Evolutionary conservation across 1,139 yeast genomes (phyloP).

Genomic region (Lodderomyces metapsilosis): DNA sequence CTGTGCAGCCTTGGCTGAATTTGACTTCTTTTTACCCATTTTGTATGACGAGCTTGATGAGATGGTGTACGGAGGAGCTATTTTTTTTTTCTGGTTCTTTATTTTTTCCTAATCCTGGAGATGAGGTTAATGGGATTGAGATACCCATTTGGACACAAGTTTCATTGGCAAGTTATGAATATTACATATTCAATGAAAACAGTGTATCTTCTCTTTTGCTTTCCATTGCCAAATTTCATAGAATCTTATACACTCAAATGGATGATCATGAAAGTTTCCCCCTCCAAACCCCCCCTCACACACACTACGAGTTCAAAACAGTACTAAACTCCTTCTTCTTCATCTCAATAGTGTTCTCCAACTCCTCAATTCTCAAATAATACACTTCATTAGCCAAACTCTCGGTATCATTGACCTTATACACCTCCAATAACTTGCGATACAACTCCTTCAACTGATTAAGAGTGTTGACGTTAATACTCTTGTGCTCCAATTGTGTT

Average conservation of each 20-base stretch:
- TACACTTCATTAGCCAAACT: conserved; percentile 22
- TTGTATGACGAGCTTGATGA: background rate
- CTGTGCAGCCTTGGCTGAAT: conserved; percentile 29
- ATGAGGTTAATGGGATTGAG: background rate
- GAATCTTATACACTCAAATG: too few relatives aligned
- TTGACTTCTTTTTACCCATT: conserved; percentile 35
- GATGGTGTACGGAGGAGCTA: background rate
- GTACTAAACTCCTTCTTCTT: conserved; percentile 14
- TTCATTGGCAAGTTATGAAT: too few relatives aligned
- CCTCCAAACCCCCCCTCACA: too few relatives aligned
- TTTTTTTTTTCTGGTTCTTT: background rate
- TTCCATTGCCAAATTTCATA: too few relatives aligned
- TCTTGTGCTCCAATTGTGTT: conserved; percentile 14
- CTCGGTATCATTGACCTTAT: conserved; percentile 18
- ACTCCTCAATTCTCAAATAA: conserved; percentile 18
- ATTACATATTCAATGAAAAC: too few relatives aligned
- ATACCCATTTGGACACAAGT: too few relatives aligned
- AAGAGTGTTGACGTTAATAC: conserved; percentile 14
- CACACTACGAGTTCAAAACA: conserved; percentile 5
- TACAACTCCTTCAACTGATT: conserved; percentile 18
- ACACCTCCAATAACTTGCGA: conserved; percentile 13
- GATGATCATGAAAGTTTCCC: too few relatives aligned
- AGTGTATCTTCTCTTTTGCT: too few relatives aligned
- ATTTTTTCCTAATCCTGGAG: background rate
- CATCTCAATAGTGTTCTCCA: conserved; percentile 14